phyloP scores from a whole-genome alignment of 306 rosid genomes.

The Macrotyloma uniflorum region DNA sequence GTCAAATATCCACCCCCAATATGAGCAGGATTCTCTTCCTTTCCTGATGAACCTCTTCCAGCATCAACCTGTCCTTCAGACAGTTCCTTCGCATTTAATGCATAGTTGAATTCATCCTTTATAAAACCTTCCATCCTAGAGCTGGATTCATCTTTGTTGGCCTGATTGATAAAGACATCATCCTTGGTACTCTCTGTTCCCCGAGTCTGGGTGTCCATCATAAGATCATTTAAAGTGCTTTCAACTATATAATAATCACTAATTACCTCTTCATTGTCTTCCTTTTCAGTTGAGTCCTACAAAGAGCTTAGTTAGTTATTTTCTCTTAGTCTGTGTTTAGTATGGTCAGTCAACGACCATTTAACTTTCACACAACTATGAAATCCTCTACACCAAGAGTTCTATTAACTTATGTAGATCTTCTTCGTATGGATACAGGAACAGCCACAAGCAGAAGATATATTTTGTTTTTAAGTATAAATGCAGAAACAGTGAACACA shows the following conservation, averaged over 20 bases:
- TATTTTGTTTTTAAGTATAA: constrained; percentile 55
- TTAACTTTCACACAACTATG: constrained; percentile 47
- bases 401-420: constrained; percentile 55
- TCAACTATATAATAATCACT: constrained; percentile 30
- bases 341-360: constrained; percentile 23
- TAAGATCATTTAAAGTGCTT: constrained; percentile 45
- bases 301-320: constrained; percentile 32
- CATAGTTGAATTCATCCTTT: constrained; percentile 32
- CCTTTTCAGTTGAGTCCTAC: constrained; percentile 33
- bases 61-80: constrained; percentile 6
- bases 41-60: constrained; percentile 40
- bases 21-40: constrained; percentile 30
- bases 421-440: constrained; percentile 78
- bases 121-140: constrained; percentile 39
- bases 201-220: constrained; percentile 43
- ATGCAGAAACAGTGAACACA: constrained; percentile 45
- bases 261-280: constrained; percentile 32
- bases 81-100: constrained; percentile 30
- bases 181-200: constrained; percentile 28
- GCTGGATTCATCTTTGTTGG: constrained; percentile 36
- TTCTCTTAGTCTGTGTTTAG: constrained; percentile 31
- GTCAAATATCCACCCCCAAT: constrained; percentile 25
- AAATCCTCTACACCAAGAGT: constrained; percentile 65
- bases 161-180: constrained; percentile 26
- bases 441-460: constrained; percentile 68